Evolutionary conservation across 805 yeast species (phyloP), one percentile per base, ranked within the genome.

Genomic region (Teunomyces pallodes): DNA sequence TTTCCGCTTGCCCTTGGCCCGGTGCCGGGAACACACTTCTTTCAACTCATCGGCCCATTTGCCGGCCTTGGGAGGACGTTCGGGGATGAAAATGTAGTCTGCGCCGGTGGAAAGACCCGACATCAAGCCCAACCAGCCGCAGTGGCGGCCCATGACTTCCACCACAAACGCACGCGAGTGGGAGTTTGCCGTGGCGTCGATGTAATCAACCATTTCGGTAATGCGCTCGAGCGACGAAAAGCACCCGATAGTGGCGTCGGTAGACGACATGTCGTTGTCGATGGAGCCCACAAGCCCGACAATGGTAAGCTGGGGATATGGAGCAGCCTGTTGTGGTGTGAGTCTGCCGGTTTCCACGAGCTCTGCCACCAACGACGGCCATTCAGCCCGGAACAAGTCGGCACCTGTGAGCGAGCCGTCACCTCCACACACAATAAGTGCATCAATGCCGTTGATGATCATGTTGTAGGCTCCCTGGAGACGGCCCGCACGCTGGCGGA

Each of bases 141-240:
- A 87, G 65, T 87, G 90, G 67, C 95, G 77, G 51, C 95, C 95
- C 95, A 87, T 87, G 14, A 87, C 95, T 70, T 87, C 95, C 36
- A 87, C 83, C 36, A 87, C 88, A 60, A 87, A 87, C 3, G 92
- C 94, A 62, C 95, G 73, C 28, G 90, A 85, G 65, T 87, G 95
- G 1, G 91, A 86, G 45, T 80, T 79, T 20, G 95, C 95, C 20
- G 95, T 87, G 20, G 91, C 90, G 64, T 86, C 92, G 51, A 87
- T 86, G 61, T 84, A 87, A 67, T 87, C 95, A 54, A 87, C 80
- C 67, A 83, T 81, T 60, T 83, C 82, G 58, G 87, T 81, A 55
- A 86, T 86, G 62, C 92, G 73, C 49, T 82, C 90, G 50, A 86
- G 72, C 1, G 91, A 81, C n/a, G 90, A 84, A 62, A 80, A 84